Evolutionary conservation across 2,329 filamentous ascomycete genomes (phyloP).

Genomic region (Aspergillus ochraceus): DNA sequence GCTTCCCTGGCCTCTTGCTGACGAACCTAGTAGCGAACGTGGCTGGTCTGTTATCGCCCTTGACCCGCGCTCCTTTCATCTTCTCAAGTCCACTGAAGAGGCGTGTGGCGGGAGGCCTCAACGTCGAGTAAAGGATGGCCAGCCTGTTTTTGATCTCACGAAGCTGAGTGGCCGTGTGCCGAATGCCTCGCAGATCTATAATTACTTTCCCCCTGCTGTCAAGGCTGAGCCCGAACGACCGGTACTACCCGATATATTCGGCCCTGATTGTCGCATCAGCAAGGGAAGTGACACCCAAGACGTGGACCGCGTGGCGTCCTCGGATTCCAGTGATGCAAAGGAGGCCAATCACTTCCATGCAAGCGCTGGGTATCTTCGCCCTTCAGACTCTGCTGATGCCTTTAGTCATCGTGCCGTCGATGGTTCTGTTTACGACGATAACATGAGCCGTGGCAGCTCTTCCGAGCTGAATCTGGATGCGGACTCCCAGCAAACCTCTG

Average conservation of each 20-base stretch:
- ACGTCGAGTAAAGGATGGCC: slow-evolving; percentile 15
- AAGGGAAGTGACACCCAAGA: not conserved
- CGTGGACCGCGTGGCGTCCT: not conserved
- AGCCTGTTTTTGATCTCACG: slow-evolving; percentile 32
- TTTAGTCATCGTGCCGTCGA: slow-evolving; percentile 22
- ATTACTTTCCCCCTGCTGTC: slow-evolving; percentile 24
- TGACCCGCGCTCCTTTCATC: slow-evolving; percentile 45
- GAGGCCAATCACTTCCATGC: not conserved
- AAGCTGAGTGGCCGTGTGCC: slow-evolving; percentile 25
- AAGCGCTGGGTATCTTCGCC: slow-evolving; percentile 2
- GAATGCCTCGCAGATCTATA: slow-evolving; percentile 30
- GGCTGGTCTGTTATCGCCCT: slow-evolving; percentile 51
- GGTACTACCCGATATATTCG: slow-evolving; percentile 30
- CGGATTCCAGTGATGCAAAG: not conserved
- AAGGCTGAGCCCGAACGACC: slow-evolving; percentile 22
- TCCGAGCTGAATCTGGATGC: slow-evolving; percentile 14
- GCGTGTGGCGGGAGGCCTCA: slow-evolving; percentile 42
- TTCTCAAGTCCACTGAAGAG: slow-evolving; percentile 33
- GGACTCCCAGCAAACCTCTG: slow-evolving; percentile 7
- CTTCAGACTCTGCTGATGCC: slow-evolving; percentile 14
- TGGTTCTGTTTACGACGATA: slow-evolving; percentile 19
- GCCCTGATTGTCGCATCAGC: slow-evolving; percentile 23
- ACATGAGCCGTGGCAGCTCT: slow-evolving; percentile 11
- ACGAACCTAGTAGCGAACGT: slow-evolving; percentile 24
- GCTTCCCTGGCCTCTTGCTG: slow-evolving; percentile 3